Conservation (phyloP, 176 grass and related monocot species). For the Juncus inflexus region DNA sequence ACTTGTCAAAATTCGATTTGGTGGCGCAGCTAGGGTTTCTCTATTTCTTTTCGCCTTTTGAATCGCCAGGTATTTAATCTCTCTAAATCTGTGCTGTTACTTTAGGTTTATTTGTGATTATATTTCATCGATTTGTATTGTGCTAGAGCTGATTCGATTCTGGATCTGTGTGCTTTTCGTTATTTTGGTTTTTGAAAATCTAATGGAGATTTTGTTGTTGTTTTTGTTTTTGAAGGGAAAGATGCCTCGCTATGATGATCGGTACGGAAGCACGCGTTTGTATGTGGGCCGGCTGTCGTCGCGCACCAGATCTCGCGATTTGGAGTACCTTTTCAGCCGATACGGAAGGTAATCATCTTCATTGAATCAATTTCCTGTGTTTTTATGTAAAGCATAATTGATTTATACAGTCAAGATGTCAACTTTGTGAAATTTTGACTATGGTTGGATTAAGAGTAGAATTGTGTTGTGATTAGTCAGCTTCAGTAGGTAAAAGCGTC, state of each 20-base stretch:
- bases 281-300: slow-evolving; percentile 80
- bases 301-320: slow-evolving; percentile 70
- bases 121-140: background rate
- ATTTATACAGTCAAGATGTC: no score
- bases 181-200: background rate
- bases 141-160: no score
- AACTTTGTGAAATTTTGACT: no score
- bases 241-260: slow-evolving; percentile 94
- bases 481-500: no score
- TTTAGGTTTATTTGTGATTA: background rate
- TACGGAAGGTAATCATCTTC: slow-evolving; percentile 75
- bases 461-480: no score
- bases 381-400: no score
- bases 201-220: background rate
- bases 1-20: slow-evolving; percentile 8
- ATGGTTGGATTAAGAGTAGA: no score
- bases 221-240: slow-evolving; percentile 39
- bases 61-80: slow-evolving; percentile 10
- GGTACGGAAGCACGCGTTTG: slow-evolving; percentile 58
- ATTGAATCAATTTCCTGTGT: background rate
- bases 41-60: background rate
- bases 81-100: background rate
- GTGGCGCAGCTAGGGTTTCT: slow-evolving; percentile 24
- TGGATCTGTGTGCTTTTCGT: background rate
- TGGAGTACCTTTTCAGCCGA: slow-evolving; percentile 82